Base-by-base conservation (phyloP, 1,284 basidiomycete species). In the Marasmius tenuissimus region DNA sequence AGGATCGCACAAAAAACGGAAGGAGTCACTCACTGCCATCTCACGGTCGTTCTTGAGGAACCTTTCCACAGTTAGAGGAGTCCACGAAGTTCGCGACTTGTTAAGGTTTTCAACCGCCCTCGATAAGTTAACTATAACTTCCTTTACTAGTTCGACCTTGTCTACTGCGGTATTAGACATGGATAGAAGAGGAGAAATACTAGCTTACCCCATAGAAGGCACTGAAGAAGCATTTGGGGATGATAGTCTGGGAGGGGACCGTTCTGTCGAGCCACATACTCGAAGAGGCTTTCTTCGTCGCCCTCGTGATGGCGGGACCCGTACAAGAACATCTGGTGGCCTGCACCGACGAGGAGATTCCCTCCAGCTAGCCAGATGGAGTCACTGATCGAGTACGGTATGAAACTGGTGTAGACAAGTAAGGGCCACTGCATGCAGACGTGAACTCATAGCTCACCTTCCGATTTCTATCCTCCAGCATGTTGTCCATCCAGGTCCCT, bases 221-320 rank as follows among this genome's bases (percentile, higher is more conserved):
- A 95, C 70, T 97, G 96, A n/a, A 94, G 77, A 12, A 97, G 74
- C 82, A 96, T 91, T 68, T 96, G 93, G 2, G 95, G 95, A 74
- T 97, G 93, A 72, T 93, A 95, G 72, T 97, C 92, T 35, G 86
- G 84, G 50, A 97, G 75, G 1, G 94, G 94, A 0, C 92, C 93
- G 72, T 95, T 96, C 58, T 86, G 81, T 64, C 87, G 77, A 5
- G 91, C 92, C 48, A 94, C 92, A 67, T 91, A 82, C 69, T 95
- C 91, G 65, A 95, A 93, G 22, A 96, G 79, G 63, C 85, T 84
- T 66, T 82, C 83, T 6, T 70, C 63, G 16, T 71, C 68, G 7
- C 71, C 64, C 47, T 72, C 62, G 11, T 60, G 51, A 57, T 58
- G 62, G 70, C 75, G 64, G 63, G 85, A 79, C 55, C 87, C 81